Evolutionary conservation across 2,329 filamentous ascomycete genomes (phyloP), one percentile per base, ranked within the genome.

Genomic region (Scedosporium boydii): DNA sequence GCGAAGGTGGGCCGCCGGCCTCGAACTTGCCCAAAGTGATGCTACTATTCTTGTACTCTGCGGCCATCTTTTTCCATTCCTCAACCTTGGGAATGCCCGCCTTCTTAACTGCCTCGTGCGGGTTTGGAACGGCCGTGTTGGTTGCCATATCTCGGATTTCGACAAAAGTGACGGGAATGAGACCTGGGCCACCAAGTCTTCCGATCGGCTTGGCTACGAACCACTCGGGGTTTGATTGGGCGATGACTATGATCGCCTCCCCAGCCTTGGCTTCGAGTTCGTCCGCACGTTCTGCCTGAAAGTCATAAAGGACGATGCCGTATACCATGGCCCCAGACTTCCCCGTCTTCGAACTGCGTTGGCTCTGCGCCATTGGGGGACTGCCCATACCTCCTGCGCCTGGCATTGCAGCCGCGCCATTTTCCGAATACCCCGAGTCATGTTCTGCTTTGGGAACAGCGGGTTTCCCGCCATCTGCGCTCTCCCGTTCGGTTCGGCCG

Each of bases 31-130:
- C 95, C 51, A 99, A 79, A 0, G 93, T 93, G 72, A 99, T 98
- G 76, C 95, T 98, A 74, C 93, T 96, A 73, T 98, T 97, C 80
- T 99, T 99, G 77, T 99, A 99, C 66, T 97, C 93, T 62, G 93
- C 93, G 0, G 95, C 93, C 91, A 97, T 97, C 77, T 96, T 96
- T 80, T 99, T 99, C 95, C 95, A 99, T 70, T 99, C 95, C 72
- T 99, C 95, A 3, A 99, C 95, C 70, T 88, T 89, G 12, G 95
- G 95, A 6, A 99, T 93, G 21, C 93, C 93, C 1, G 95, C 95
- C 68, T 88, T 87, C 69, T 86, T 85, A 62, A 99, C 91, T 1
- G 95, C 93, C 34, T 93, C 93, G 27, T 90, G 81, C 0, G 93
- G 86, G 73, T 98, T 91, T 18, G 83, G 75, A 1, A 97, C 91